Percentiles rank a stretch among this genome's conserved stretches.
phyloP scores from a whole-genome alignment of 345 rosid species.

The Melastoma malabathricum region DNA sequence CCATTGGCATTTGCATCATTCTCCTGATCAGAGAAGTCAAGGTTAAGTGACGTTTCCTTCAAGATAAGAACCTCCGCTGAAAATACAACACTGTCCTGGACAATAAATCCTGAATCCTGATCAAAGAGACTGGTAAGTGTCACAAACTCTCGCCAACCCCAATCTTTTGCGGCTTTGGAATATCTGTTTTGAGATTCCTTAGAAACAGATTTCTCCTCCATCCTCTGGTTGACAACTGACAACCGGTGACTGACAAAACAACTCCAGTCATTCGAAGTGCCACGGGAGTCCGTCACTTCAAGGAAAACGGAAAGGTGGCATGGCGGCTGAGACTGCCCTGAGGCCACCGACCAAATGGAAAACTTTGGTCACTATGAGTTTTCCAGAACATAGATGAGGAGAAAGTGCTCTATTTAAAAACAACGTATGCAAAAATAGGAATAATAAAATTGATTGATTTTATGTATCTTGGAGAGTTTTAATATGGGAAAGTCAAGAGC shows the following conservation, averaged over 20 bases:
- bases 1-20: constrained; percentile 29
- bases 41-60: constrained; percentile 79
- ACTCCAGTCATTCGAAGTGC: constrained; percentile 89
- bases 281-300: constrained; percentile 96
- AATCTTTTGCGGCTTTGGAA: constrained; percentile 99
- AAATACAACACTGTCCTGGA: constrained; percentile 85
- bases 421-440: not conserved
- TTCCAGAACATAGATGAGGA: too few species aligned
- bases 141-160: constrained; percentile 99
- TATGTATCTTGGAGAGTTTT: too few species aligned
- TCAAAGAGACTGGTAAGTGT: constrained; percentile 95
- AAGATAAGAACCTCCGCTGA: constrained; percentile 98
- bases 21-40: constrained; percentile 55
- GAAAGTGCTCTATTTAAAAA: not conserved
- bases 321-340: constrained; percentile 99
- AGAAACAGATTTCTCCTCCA: constrained; percentile 92
- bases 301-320: constrained; percentile 99
- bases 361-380: constrained; percentile 5
- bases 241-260: constrained; percentile 98
- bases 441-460: not conserved
- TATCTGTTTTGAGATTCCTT: constrained; percentile 98
- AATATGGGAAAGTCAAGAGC: too few species aligned
- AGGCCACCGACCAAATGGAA: constrained; percentile 37
- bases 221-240: constrained; percentile 80
- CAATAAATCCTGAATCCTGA: constrained; percentile 98